Base-by-base conservation (phyloP, 495 filamentous ascomycete species). In the Penicillium cosmopolitanum region DNA sequence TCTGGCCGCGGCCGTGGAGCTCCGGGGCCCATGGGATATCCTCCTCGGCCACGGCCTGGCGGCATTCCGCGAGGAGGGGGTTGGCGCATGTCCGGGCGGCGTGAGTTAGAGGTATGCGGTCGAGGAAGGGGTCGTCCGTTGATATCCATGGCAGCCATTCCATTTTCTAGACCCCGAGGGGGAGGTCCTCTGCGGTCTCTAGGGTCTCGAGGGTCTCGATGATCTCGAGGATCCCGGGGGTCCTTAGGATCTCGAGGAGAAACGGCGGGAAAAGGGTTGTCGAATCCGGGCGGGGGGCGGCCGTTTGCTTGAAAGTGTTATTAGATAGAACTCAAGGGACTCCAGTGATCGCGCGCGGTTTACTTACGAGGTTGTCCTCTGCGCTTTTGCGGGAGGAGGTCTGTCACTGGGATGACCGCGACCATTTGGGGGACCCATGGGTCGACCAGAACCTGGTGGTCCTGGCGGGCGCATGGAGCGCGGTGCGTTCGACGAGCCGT, bases 201-300 rank as follows among this genome's bases (percentile, higher is more conserved):
- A 10, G 62, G 55, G 9, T 58, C 55, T 55, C 65, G 60, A 4
- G 40, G 56, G 16, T 66, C 66, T 62, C 62, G 62, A 11, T 74
- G 70, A 34, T 66, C 66, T 62, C 62, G 62, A 11, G 74, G 70
- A 34, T 62, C 58, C 56, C 62, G 35, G 5, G 60, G 51, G 23
- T 59, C 57, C 53, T 60, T 52, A 4, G 47, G 54, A 23, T 66
- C 65, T 59, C 60, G 61, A 1, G 74, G 70, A 34, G 85, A 84
- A 57, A 90, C 90, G 1, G 81, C 76, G 12, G 89, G 87, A 58
- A 90, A 92, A 4, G 88, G 84, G 60, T 85, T 87, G 47, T 89
- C 87, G 66, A 83, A 88, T n/a, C 76, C 42, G 13, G 13, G 13
- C 3, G 21, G 36, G 31, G 46, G 46, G 23, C 46, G 46, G 21